Base-by-base conservation (phyloP, 164 flowering plant genomes). In the Houttuynia cordata region DNA sequence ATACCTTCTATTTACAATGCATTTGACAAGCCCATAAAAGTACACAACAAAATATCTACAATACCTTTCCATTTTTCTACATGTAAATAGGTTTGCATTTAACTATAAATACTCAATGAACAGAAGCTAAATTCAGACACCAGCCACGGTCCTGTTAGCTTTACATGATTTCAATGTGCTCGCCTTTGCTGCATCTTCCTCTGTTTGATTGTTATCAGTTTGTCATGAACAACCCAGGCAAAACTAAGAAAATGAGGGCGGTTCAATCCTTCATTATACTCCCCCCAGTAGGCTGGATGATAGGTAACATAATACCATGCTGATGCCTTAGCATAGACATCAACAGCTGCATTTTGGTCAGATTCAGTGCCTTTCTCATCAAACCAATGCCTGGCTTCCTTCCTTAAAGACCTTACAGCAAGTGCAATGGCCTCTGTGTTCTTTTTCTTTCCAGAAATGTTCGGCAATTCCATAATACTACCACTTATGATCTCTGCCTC, bases 251-350 rank as follows among this genome's bases (percentile, higher is more conserved):
- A 81, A 73, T 85, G 96, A 41, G 68, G 76, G 21, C 85, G 62
- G 18, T 76, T 68, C 80, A 70, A 19, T 10, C 81, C 96, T 45
- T 54, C 53, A 22, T 80, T 81, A 78, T 78, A 83, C 56, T 30
- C 15, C n/a, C 91, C 96, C 75, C 80, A 83, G 63, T 78, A 89
- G 21, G 39, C 39, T 0, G 75, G 83, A 68, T 92, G 91, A 63
- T 92, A 92, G 0, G 96, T 83, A 40, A 87, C 96, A 65, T 89
- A 77, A 66, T 92, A 89, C 91, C 96, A 89, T 47, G 96, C 96
- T 1, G 96, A 87, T 7, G 96, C 96, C 70, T 81, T 85, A 34
- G 95, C 87, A 70, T 69, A 66, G 1, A 56, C 41, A 58, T 81
- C 74, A n/a, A 66, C 76, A 21, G 59, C 53, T 51, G 63, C 74